Evolutionary conservation across 495 filamentous ascomycete genomes (phyloP).

Genomic region (Xylaria bambusicola): DNA sequence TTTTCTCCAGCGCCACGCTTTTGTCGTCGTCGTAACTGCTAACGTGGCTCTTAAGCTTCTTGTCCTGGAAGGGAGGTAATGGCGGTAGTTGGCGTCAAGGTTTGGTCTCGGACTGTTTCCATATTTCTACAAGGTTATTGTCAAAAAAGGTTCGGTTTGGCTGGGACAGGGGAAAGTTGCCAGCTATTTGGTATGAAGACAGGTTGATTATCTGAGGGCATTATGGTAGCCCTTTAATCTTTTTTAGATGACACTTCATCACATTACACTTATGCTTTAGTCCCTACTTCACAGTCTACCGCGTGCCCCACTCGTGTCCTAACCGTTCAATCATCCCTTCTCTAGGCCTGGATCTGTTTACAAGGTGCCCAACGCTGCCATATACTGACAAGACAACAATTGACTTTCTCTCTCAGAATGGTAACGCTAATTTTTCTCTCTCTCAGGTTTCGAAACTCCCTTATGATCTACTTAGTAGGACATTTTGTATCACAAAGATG

Average conservation of each 20-base stretch:
- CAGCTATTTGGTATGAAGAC: constrained; percentile 17
- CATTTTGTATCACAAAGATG: no score
- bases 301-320: constrained; percentile 14
- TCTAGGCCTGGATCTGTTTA: not conserved
- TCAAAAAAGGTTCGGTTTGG: constrained; percentile 19
- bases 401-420: not conserved
- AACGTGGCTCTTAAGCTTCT: constrained; percentile 9
- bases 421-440: constrained; percentile 10
- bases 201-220: constrained; percentile 17
- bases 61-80: constrained; percentile 19
- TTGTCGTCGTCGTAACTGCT: constrained; percentile 10
- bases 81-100: constrained; percentile 22
- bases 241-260: constrained; percentile 17
- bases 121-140: constrained; percentile 15
- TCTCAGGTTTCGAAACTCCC: no score
- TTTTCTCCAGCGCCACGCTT: constrained; percentile 7
- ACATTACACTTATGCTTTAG: constrained; percentile 10
- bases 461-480: no score
- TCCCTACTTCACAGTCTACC: constrained; percentile 6
- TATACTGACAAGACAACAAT: not conserved
- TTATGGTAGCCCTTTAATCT: constrained; percentile 19
- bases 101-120: constrained; percentile 17
- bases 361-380: not conserved
- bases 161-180: constrained; percentile 17
- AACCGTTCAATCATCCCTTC: not conserved